A percentile compares a stretch with the other conserved stretches of the same genome.
These are phyloP conservation scores for Phalaenopsis aphrodite DNA, from an alignment of 106 monocot genomes.

Conservation along the genomic window DNA sequence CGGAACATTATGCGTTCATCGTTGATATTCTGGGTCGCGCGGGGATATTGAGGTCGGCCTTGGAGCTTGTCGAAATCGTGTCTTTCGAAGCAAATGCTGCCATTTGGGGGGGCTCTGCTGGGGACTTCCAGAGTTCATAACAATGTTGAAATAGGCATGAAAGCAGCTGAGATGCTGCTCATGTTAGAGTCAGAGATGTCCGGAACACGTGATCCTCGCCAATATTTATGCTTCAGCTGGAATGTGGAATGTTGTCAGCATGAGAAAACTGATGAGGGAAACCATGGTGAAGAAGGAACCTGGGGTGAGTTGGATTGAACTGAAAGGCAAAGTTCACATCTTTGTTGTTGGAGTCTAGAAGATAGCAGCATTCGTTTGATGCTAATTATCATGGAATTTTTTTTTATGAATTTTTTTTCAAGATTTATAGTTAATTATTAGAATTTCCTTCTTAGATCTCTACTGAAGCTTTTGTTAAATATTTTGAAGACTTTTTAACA, in stretches of 20 bases:
- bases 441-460: too few species aligned
- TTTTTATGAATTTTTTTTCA: too few species aligned
- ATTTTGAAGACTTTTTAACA: too few species aligned
- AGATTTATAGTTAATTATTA: too few species aligned
- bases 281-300: constrained; percentile 77
- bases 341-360: constrained; percentile 65
- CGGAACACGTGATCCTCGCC: constrained; percentile 66
- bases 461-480: too few species aligned
- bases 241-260: constrained; percentile 38
- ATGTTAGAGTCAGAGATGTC: constrained; percentile 73
- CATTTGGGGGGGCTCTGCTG: constrained; percentile 80
- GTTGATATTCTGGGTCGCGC: constrained; percentile 78
- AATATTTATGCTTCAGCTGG: constrained; percentile 76
- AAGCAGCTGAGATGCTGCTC: constrained; percentile 73
- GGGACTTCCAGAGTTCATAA: constrained; percentile 57
- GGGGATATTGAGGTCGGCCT: constrained; percentile 53
- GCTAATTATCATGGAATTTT: too few species aligned
- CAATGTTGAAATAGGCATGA: constrained; percentile 45
- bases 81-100: constrained; percentile 69
- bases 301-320: constrained; percentile 81
- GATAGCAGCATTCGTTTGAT: not conserved
- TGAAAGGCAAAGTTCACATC: constrained; percentile 57
- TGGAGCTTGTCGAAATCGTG: constrained; percentile 60
- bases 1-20: constrained; percentile 85
- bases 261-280: constrained; percentile 60